Evolutionary conservation across 129 eudicot genomes (phyloP), one percentile per base, ranked within the genome.

Genomic region (Heracleum sosnowskyi): DNA sequence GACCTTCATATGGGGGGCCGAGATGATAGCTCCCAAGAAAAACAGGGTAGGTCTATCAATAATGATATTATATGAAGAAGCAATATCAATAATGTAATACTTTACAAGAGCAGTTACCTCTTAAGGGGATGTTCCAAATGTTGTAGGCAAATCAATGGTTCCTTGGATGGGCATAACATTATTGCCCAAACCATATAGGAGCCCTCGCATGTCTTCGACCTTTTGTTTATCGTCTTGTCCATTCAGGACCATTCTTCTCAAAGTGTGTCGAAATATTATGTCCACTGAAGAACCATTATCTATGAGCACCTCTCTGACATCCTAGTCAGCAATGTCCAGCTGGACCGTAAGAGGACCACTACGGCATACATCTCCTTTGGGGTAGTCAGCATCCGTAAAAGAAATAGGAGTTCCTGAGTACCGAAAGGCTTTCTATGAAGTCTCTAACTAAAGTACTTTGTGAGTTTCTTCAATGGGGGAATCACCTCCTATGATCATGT

Each of bases 391-490:
- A 16, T 49, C 24, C 0, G 24, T 0, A 49, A 49, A 49, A 0
- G 24, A 1, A 0, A 49, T 49, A 1, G 3, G 2, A 0, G 5
- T 0, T 1, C 3, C 1, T 0, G 12, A 2, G 7, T 5, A 11
- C 2, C 46, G 11, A 2, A 42, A 42, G 0, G 13, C 46, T 0
- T 11, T 0, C 1, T 0, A 2, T 0, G 11, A 7, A 9, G 0
- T 9, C 0, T 8, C 13, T 7, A 42, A 0, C 17, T 20, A 7
- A 1, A 13, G 2, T 1, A 49, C 24, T 4, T 49, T n/a, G n/a
- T n/a, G n/a, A n/a, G n/a, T n/a, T n/a, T n/a, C 46, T 11, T 42
- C 0, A 4, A 0, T 0, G 1, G 11, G 46, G 1, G 1, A 7
- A 0, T 10, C 4, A 1, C 60, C 60, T 0, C 60, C 24, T 0